phyloP scores from a whole-genome alignment of 805 yeast genomes.

The Candida yuanshanica region DNA sequence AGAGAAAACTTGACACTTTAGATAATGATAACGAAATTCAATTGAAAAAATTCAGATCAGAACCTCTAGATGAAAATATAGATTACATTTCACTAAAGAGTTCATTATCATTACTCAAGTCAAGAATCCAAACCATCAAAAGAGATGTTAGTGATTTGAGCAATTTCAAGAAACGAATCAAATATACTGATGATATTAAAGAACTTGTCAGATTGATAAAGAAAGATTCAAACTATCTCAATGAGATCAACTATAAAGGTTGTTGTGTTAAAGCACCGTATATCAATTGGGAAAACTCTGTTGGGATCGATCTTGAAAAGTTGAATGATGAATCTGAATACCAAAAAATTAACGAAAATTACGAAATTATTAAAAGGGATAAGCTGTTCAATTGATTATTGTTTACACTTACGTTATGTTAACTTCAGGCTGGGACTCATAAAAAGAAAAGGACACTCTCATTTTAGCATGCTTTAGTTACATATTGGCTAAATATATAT shows the following conservation, averaged over 20 bases:
- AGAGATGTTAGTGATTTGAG: constrained; percentile 19
- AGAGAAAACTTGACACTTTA: neutral
- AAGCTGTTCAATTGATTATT: constrained; percentile 9
- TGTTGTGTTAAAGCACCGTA: constrained; percentile 19
- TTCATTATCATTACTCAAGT: constrained; percentile 17
- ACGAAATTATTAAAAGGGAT: constrained; percentile 24
- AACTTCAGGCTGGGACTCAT: neutral
- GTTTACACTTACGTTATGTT: too few species aligned
- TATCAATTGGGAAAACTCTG: constrained; percentile 21
- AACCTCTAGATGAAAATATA: constrained; percentile 15
- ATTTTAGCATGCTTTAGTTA: neutral
- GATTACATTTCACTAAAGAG: constrained; percentile 21
- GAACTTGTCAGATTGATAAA: constrained; percentile 10
- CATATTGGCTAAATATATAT: neutral
- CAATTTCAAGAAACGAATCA: constrained; percentile 16
- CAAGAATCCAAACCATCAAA: constrained; percentile 14
- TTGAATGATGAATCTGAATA: constrained; percentile 7
- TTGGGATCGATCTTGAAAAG: constrained; percentile 15
- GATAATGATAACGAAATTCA: constrained; percentile 1
- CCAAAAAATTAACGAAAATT: constrained; percentile 19
- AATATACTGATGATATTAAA: constrained; percentile 13
- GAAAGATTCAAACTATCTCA: constrained; percentile 15
- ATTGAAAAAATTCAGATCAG: constrained; percentile 12
- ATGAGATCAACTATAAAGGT: constrained; percentile 24
- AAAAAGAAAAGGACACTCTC: neutral